phyloP scores from a whole-genome alignment of 352 stramenopile species.

The Globisporangium nodosum region DNA sequence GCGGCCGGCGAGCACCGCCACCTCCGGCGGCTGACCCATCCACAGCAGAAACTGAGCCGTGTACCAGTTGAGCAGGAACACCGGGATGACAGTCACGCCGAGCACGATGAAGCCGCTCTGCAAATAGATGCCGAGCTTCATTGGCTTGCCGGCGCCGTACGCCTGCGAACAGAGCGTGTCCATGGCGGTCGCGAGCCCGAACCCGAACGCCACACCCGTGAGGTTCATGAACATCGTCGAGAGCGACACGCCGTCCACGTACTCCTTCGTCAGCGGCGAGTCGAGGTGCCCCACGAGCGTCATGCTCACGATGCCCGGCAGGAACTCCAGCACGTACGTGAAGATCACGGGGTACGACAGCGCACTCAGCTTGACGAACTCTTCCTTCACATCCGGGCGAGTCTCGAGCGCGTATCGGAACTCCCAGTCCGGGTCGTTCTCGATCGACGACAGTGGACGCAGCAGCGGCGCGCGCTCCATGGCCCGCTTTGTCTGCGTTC shows the following conservation, averaged over 20 bases:
- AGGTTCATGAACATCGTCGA: constrained; percentile 83
- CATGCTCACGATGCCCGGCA: constrained; percentile 59
- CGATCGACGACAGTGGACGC: constrained; percentile 16
- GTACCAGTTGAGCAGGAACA: constrained; percentile 77
- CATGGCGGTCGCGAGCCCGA: constrained; percentile 80
- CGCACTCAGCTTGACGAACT: constrained; percentile 31
- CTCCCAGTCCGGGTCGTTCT: constrained; percentile 27
- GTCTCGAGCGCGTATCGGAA: constrained; percentile 12
- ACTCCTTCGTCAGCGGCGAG: constrained; percentile 63
- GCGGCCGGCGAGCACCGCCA: constrained; percentile 59
- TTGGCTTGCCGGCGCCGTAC: constrained; percentile 59
- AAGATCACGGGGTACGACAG: constrained; percentile 63
- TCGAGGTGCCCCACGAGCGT: constrained; percentile 66
- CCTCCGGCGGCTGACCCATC: constrained; percentile 56
- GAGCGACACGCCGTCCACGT: constrained; percentile 59
- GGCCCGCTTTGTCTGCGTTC: constrained; percentile 17
- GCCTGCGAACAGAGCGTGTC: constrained; percentile 87
- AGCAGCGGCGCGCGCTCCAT: constrained; percentile 39
- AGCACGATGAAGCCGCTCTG: constrained; percentile 76
- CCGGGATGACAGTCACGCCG: constrained; percentile 37
- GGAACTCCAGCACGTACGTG: constrained; percentile 71
- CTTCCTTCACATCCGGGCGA: constrained; percentile 19
- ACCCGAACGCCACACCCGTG: constrained; percentile 65
- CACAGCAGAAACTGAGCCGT: constrained; percentile 48
- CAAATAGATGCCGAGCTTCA: constrained; percentile 82